Evolutionary conservation across 352 stramenopile species (phyloP), one percentile per base, ranked within the genome.

Genomic region (Phytophthora tubulina): DNA sequence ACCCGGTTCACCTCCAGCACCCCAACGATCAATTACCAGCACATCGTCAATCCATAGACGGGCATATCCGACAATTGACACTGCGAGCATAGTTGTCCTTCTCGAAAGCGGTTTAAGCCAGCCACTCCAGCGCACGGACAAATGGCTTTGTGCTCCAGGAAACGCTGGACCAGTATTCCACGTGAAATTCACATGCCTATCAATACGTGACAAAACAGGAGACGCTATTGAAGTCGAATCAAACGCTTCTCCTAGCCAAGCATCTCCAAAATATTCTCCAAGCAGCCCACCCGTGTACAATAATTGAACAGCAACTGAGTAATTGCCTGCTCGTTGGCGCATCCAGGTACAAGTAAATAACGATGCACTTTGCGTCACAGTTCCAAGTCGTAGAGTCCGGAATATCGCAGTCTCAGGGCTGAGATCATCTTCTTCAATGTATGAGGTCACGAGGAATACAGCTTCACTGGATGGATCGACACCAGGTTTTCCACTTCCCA

Each of bases 171-270:
- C 86, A 27, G 38, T 68, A 13, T 72, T 77, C 87, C 88, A 94
- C 33, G 84, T 93, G 52, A 95, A 94, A 56, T 93, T 96, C 4
- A 94, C 55, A 30, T 87, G 62, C 4, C 74, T 75, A 72, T 94
- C 88, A 41, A 93, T 82, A 2, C 88, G 85, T 7, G 75, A 77
- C 30, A 85, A 56, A 2, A 84, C 17, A 27, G 30, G n/a, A 11
- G 45, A 31, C 42, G 35, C n/a, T 1, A 27, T 31, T 15, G 46
- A 38, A 38, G 13, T 11, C 51, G 55, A 59, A 44, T 55, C 27
- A 46, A 56, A 70, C 8, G 52, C 46, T 42, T 70, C 52, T 15
- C 80, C 75, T 4, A 95, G 71, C 83, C 86, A 94, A 6, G 84
- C 64, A 62, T 93, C 85, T 13, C 55, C 71, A 50, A 82, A 95